A percentile compares a stretch with the other conserved stretches of the same genome.
These are phyloP conservation scores for Aspergillus coremiiformis DNA, from an alignment of 495 filamentous ascomycete genomes.

Conservation along the genomic window DNA sequence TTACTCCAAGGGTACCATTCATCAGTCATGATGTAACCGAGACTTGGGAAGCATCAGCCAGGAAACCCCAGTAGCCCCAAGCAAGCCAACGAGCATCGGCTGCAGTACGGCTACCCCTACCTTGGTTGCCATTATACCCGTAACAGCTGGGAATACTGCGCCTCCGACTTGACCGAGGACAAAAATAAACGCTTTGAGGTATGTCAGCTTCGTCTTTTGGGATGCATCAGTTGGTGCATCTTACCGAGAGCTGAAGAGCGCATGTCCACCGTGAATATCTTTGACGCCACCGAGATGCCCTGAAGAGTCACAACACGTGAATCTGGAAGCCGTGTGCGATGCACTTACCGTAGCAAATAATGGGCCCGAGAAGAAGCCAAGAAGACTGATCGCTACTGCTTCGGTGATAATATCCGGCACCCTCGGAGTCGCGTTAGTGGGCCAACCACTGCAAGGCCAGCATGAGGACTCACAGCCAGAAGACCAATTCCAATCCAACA, in stretches of 20 bases:
- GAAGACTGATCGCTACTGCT: slow-evolving; percentile 25
- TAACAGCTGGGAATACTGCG: slow-evolving; percentile 23
- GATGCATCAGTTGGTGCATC: background rate
- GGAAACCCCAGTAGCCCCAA: slow-evolving; percentile 23
- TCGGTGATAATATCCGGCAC: slow-evolving; percentile 30
- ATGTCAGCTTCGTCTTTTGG: background rate
- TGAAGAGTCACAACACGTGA: slow-evolving; percentile 3
- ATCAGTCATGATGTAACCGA: background rate
- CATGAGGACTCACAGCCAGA: slow-evolving; percentile 24
- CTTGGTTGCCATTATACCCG: slow-evolving; percentile 19
- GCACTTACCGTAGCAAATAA: slow-evolving; percentile 27
- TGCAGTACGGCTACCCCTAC: slow-evolving; percentile 26
- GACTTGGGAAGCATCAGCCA: slow-evolving; percentile 34
- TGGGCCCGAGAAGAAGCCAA: slow-evolving; percentile 26
- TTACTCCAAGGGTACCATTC: too few relatives aligned
- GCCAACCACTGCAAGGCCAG: background rate
- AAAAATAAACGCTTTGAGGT: slow-evolving; percentile 20
- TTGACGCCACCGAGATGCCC: slow-evolving; percentile 27
- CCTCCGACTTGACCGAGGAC: slow-evolving; percentile 25
- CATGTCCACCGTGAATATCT: slow-evolving; percentile 22
- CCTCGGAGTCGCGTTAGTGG: slow-evolving; percentile 3
- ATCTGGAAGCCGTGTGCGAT: too few relatives aligned
- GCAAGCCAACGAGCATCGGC: slow-evolving; percentile 25
- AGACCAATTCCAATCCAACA: slow-evolving; percentile 24
- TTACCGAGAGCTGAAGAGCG: slow-evolving; percentile 23